Evolutionary conservation across 768 basidiomycete species (phyloP).

Genomic region (Lactifluus piperatus): DNA sequence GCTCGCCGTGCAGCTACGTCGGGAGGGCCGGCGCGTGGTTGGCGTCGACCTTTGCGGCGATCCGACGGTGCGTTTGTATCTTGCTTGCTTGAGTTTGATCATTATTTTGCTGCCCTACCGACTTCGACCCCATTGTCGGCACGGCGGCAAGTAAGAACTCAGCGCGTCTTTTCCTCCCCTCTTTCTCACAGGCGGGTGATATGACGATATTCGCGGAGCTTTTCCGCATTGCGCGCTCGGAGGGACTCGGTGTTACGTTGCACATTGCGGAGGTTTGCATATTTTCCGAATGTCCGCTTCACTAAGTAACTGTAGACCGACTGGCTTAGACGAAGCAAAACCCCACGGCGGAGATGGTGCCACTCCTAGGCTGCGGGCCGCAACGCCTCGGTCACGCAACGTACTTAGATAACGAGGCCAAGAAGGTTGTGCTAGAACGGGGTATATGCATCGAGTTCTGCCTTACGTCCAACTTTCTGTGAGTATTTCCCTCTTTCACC

Average conservation of each 20-base stretch:
- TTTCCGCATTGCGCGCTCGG: slow-evolving; percentile 45
- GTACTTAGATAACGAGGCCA: slow-evolving; percentile 56
- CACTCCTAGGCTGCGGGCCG: slow-evolving; percentile 53
- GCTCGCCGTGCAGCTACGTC: slow-evolving; percentile 45
- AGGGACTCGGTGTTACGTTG: slow-evolving; percentile 63
- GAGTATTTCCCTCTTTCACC: slow-evolving; percentile 21
- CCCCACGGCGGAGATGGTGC: slow-evolving; percentile 47
- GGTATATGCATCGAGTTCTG: slow-evolving; percentile 71
- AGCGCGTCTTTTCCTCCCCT: neutral
- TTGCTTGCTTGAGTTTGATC: neutral
- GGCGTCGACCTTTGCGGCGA: slow-evolving; percentile 80
- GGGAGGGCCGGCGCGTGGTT: slow-evolving; percentile 53
- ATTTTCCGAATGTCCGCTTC: neutral
- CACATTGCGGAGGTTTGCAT: slow-evolving; percentile 69
- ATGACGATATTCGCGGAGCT: slow-evolving; percentile 41
- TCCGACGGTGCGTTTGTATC: slow-evolving; percentile 34
- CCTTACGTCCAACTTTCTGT: slow-evolving; percentile 71
- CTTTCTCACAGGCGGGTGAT: slow-evolving; percentile 38
- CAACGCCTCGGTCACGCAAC: slow-evolving; percentile 76
- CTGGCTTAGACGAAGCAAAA: slow-evolving; percentile 36
- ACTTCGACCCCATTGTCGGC: too few species aligned
- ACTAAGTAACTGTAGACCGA: neutral
- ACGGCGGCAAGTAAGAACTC: neutral
- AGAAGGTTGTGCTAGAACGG: slow-evolving; percentile 44
- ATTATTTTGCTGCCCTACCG: neutral